Conservation (phyloP, 192 early-diverging fungal genomes). For the Lunasporangiospora selenospora region DNA sequence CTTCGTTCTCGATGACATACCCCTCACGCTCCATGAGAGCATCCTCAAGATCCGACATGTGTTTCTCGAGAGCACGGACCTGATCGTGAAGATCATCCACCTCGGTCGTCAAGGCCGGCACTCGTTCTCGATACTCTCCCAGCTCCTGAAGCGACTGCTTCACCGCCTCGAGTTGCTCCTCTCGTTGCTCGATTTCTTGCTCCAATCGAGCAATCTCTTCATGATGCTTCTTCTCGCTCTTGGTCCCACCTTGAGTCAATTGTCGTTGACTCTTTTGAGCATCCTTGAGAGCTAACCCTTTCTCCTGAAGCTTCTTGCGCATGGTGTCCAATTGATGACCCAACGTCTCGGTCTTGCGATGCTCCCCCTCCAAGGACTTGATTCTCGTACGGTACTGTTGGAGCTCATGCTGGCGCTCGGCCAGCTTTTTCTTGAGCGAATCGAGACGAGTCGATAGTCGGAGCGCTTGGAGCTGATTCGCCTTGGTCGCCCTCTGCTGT, state of each 20-base stretch:
- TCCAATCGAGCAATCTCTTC: conserved; percentile 6
- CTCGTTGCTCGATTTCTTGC: conserved; percentile 8
- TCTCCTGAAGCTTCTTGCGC: conserved; percentile 7
- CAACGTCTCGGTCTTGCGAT: conserved; percentile 6
- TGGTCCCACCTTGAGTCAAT: no score
- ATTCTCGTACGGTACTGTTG: conserved; percentile 13
- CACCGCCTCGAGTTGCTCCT: conserved; percentile 10
- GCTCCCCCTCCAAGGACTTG: conserved; percentile 8
- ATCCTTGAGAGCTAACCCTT: background rate
- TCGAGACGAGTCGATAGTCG: no score
- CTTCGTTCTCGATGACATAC: conserved; percentile 1
- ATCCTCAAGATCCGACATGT: conserved; percentile 29
- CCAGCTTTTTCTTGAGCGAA: background rate
- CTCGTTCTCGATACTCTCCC: background rate
- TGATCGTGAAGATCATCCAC: conserved; percentile 19
- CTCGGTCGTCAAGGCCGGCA: conserved; percentile 9
- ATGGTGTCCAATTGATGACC: conserved; percentile 7
- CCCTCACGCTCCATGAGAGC: conserved; percentile 17
- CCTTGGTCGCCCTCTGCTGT: no score
- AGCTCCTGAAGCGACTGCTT: background rate
- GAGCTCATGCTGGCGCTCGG: conserved; percentile 19
- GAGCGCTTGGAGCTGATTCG: no score
- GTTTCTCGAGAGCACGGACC: conserved; percentile 24
- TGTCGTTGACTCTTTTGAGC: no score
- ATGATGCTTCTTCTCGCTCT: no score